A percentile compares a stretch with the other conserved stretches of the same genome.
These are phyloP conservation scores for Rhodotorula toruloides DNA, from an alignment of 768 basidiomycete genomes.

Conservation along the genomic window DNA sequence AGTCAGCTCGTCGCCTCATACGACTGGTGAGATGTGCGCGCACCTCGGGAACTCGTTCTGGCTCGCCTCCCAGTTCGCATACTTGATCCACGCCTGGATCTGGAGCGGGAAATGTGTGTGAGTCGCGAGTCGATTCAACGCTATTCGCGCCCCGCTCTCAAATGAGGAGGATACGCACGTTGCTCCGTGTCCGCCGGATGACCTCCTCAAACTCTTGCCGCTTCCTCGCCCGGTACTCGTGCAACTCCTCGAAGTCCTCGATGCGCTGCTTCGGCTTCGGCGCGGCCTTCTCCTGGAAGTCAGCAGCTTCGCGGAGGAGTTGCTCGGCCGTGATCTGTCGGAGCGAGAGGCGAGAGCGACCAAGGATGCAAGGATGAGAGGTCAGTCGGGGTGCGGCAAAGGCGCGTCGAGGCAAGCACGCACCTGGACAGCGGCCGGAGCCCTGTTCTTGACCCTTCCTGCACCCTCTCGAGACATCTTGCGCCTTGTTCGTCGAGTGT, in stretches of 20 bases:
- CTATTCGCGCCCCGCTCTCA: no score
- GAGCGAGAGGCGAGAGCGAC: background rate
- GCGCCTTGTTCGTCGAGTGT: no score
- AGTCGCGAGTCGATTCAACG: background rate
- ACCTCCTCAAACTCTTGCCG: slow-evolving; percentile 84
- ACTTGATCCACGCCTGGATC: slow-evolving; percentile 53
- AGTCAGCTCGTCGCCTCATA: background rate
- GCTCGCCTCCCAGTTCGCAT: slow-evolving; percentile 67
- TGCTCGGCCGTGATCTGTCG: slow-evolving; percentile 94
- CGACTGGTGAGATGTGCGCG: slow-evolving; percentile 6
- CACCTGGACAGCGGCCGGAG: slow-evolving; percentile 87
- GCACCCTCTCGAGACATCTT: slow-evolving; percentile 33
- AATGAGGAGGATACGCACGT: slow-evolving; percentile 39
- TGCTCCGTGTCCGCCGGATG: slow-evolving; percentile 49
- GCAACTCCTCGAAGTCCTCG: slow-evolving; percentile 82
- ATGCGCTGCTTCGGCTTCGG: slow-evolving; percentile 90
- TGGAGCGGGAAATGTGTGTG: slow-evolving; percentile 36
- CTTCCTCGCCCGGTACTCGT: slow-evolving; percentile 77
- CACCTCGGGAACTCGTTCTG: slow-evolving; percentile 89
- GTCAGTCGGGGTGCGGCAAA: slow-evolving; percentile 35
- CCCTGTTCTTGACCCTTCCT: slow-evolving; percentile 76
- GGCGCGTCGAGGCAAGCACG: slow-evolving; percentile 37
- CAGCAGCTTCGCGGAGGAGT: slow-evolving; percentile 95
- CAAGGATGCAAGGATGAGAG: background rate
- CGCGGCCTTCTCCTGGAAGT: slow-evolving; percentile 86